Evolutionary conservation across 2,329 filamentous ascomycete species (phyloP), one percentile per base, ranked within the genome.

Genomic region (Fusarium nanum): DNA sequence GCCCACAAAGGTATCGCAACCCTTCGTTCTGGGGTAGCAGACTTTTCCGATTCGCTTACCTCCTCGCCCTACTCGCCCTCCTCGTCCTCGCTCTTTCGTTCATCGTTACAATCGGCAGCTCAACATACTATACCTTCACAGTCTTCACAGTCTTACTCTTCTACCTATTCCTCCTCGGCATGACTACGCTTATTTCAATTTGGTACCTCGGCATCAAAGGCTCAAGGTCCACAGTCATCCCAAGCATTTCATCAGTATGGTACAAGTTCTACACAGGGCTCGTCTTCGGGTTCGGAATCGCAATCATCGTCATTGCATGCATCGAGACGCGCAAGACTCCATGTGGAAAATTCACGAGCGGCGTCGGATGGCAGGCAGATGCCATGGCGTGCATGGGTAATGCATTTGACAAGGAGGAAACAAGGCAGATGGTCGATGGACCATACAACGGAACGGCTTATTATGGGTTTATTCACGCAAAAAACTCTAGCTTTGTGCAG

Each of bases 281-380:
- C 0, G 0, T 66, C 0, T 16, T 50, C 5, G 42, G 47, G 3
- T 45, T 54, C 4, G 56, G 40, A 3, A 30, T 62, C 11, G 25
- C 41, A 5, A 14, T 56, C 3, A 49, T 67, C 14, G 12, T 32
- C 0, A 56, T 67, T 13, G 56, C 64, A 2, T 67, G 62, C 2
- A 44, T 67, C 1, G 64, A 67, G 25, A 67, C 64, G 0, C 52
- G 62, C 2, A 67, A 53, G 18, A 67, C 64, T 3, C 62, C 62
- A 0, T 67, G 64, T 6, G 64, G 64, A 53, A 67, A 67, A 1
- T 67, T 56, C 22, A 67, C 64, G 3, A 67, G 63, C 1, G 63
- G 63, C 3, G 27, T 27, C 1, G 37, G 47, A 6, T 27, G 27
- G n/a, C n/a, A 34, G 5, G 63, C 37, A 9, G 63, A 66, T 44